These are phyloP conservation scores for Hansenula sp. DNA, from an alignment of 1,139 yeast genomes.

Conservation along the genomic window DNA sequence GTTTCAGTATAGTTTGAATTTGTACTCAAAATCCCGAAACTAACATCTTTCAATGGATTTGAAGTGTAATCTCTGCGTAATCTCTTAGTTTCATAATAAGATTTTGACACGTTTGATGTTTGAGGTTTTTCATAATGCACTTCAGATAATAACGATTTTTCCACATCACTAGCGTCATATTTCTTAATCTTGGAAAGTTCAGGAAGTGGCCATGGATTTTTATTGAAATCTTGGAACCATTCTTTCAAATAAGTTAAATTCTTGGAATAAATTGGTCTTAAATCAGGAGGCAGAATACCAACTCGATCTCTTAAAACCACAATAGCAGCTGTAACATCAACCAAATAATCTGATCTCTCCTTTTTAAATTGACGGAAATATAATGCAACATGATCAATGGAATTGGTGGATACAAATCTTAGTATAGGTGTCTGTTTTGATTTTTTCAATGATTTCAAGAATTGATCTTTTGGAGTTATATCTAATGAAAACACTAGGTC, in stretches of 20 bases:
- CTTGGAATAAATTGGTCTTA: conserved; percentile 70
- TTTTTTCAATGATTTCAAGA: conserved; percentile 23
- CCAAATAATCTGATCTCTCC: conserved; percentile 42
- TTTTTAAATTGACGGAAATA: conserved; percentile 35
- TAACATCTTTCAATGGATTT: conserved; percentile 59
- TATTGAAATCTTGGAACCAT: conserved; percentile 47
- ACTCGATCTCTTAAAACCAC: conserved; percentile 80
- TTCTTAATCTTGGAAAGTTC: conserved; percentile 60
- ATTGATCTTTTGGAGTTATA: conserved; percentile 51
- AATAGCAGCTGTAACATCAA: conserved; percentile 71
- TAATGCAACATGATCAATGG: conserved; percentile 72
- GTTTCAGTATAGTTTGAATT: conserved; percentile 32
- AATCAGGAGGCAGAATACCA: conserved; percentile 80
- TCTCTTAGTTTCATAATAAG: conserved; percentile 61
- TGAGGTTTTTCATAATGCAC: conserved; percentile 50
- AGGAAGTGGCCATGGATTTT: conserved; percentile 73
- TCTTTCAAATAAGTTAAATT: conserved; percentile 56
- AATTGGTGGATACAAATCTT: conserved; percentile 68
- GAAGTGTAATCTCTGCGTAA: conserved; percentile 64
- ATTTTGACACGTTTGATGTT: conserved; percentile 14
- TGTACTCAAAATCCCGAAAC: conserved; percentile 51
- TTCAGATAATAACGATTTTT: conserved; percentile 71
- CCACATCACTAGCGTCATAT: conserved; percentile 70
- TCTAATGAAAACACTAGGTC: conserved; percentile 71
- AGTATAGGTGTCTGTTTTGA: conserved; percentile 48